A percentile compares a stretch with the other conserved stretches of the same genome.
Conservation (phyloP, 2,329 filamentous ascomycete species). For the Alternaria sp. region DNA sequence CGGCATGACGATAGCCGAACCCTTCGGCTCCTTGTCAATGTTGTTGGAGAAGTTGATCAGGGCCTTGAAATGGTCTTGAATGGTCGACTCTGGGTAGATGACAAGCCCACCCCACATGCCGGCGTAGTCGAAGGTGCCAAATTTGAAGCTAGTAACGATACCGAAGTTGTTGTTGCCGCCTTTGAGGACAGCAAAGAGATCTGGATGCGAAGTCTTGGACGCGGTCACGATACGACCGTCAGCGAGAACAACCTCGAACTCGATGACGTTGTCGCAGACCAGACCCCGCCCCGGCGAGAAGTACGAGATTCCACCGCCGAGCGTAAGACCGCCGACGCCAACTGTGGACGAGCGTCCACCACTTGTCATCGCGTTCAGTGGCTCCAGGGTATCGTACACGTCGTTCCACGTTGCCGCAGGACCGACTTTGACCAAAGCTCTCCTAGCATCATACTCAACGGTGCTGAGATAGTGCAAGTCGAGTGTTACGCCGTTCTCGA, state of each 20-base stretch:
- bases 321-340: conserved; percentile 33
- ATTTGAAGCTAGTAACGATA: conserved; percentile 39
- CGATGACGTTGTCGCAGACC: conserved; percentile 40
- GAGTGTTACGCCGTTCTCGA: conserved; percentile 35
- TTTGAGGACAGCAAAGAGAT: conserved; percentile 42
- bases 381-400: conserved; percentile 33
- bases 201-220: conserved; percentile 22
- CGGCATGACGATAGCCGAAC: conserved; percentile 26
- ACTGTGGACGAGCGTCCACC: conserved; percentile 34
- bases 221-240: conserved; percentile 36
- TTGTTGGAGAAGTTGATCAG: conserved; percentile 28
- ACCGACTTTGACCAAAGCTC: conserved; percentile 25
- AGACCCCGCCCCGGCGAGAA: conserved; percentile 35
- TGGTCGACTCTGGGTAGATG: conserved; percentile 20
- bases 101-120: conserved; percentile 46
- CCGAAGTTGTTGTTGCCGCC: conserved; percentile 46
- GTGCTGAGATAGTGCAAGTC: conserved; percentile 30
- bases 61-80: conserved; percentile 29
- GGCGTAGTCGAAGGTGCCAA: conserved; percentile 29
- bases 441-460: conserved; percentile 21
- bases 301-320: conserved; percentile 40
- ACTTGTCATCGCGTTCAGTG: conserved; percentile 25
- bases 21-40: conserved; percentile 23
- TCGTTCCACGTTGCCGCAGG: conserved; percentile 35
- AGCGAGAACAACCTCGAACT: conserved; percentile 44